Base-by-base conservation (phyloP, 148 eudicot genomes). In the Chenopodium quinoa region DNA sequence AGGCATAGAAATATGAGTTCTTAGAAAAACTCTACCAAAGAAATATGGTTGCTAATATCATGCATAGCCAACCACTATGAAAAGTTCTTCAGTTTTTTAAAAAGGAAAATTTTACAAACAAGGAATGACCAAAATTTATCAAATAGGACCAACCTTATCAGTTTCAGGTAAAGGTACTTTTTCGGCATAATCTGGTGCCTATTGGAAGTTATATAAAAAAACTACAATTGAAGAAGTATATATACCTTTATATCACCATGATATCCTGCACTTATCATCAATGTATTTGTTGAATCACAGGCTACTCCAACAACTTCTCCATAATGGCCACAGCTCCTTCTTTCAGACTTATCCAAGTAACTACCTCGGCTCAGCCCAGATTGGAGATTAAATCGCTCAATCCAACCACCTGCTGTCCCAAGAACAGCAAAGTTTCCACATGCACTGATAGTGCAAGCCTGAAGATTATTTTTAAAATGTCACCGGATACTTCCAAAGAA, bases 381-480 rank as follows among this genome's bases (percentile, higher is more conserved):
- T 81, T 97, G 99, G 78, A 97, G 99, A 80, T 97, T 97, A 86
- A 97, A 97, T 34, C 95, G 84, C 86, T 97, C 99, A 85, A 97
- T 87, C 95, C 98, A 97, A 76, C 99, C 99, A 82, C 96, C 94
- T 13, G 92, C 93, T 85, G 98, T 97, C 58, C 99, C 99, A 68
- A 97, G 74, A 73, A 97, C 85, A 73, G 98, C 96, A 79, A 97
- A 97, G 82, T 94, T 94, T 58, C 99, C 98, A 87, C 99, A 97
- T 25, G 96, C 91, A 87, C 99, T 97, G 85, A 97, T 97, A 50
- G 93, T 76, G 34, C 99, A 97, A 73, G 98, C 91, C 93, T 93
- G 84, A 77, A 84, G 46, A 72, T 50, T 23, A 63, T 34, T 29
- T 12, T 22, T 31, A 44, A 54, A 56, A 69, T 6, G 17, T 79